A percentile compares a stretch with the other conserved stretches of the same genome.
Conservation (phyloP, 257 asterid genomes). For the Knoxia roxburghii region DNA sequence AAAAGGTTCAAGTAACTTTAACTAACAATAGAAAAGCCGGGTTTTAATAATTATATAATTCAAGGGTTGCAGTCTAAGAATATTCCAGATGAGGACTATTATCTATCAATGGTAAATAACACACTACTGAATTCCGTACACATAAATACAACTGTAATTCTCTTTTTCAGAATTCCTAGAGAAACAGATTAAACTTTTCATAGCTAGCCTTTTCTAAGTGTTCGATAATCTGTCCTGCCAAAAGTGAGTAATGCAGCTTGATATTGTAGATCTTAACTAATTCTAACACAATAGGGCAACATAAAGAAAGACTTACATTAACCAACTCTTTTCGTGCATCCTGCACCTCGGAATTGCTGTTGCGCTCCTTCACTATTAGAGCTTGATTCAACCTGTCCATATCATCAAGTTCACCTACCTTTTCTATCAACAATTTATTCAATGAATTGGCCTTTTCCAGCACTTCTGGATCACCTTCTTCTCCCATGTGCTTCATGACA, state of each 20-base stretch:
- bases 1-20: no score
- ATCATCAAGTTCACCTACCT: constrained; percentile 68
- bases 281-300: no score
- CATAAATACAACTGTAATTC: constrained; percentile 1
- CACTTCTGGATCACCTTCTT: constrained; percentile 61
- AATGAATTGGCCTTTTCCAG: constrained; percentile 46
- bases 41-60: not conserved
- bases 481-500: constrained; percentile 66
- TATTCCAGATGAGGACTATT: not conserved
- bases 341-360: constrained; percentile 75
- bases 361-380: constrained; percentile 67
- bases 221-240: not conserved
- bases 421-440: constrained; percentile 60
- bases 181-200: not conserved
- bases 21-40: no score
- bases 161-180: not conserved
- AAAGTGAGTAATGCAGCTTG: not conserved
- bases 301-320: constrained; percentile 48
- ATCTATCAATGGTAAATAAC: constrained; percentile 1
- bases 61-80: not conserved
- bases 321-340: constrained; percentile 91
- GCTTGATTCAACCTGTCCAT: constrained; percentile 54
- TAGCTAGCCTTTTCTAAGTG: not conserved
- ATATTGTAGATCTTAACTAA: no score
- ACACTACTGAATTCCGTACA: not conserved